A percentile compares a stretch with the other conserved stretches of the same genome.
These are phyloP conservation scores for Croton setiger DNA, from an alignment of 441 rosid genomes.

Conservation along the genomic window DNA sequence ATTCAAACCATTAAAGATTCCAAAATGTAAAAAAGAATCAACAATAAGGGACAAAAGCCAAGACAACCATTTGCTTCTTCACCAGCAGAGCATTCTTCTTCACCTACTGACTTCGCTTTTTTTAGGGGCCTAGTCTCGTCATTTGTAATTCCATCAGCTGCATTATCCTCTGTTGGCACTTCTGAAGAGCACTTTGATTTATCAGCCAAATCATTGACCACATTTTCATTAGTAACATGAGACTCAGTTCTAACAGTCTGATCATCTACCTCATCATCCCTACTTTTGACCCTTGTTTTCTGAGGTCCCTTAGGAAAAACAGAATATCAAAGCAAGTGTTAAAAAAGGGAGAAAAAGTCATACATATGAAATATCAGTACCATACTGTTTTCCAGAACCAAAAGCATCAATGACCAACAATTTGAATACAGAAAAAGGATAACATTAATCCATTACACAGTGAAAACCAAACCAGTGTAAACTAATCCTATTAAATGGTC, in stretches of 20 bases:
- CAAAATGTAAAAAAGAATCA: constrained; percentile 3
- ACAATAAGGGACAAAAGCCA: neutral
- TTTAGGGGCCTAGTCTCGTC: constrained; percentile 57
- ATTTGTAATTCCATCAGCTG: constrained; percentile 28
- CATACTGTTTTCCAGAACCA: neutral
- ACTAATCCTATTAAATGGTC: neutral
- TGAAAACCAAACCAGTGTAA: neutral
- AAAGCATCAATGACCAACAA: no score
- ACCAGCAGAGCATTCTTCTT: constrained; percentile 32
- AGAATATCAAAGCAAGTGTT: neutral
- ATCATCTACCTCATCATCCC: constrained; percentile 35
- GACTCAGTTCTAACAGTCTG: constrained; percentile 17
- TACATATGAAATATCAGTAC: neutral
- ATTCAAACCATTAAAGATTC: constrained; percentile 7
- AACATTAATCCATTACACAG: neutral
- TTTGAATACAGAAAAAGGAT: neutral
- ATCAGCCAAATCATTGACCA: no score
- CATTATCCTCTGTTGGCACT: constrained; percentile 29
- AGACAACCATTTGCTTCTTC: constrained; percentile 39
- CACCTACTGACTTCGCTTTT: constrained; percentile 61
- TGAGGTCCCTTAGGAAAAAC: constrained; percentile 36
- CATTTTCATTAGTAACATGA: constrained; percentile 20
- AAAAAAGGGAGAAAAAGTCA: neutral
- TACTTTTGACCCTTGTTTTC: constrained; percentile 39
- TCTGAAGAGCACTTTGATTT: constrained; percentile 25